Percentiles rank a stretch among this genome's conserved stretches.
Conservation (phyloP, 352 stramenopile genomes). For the Stramenopiles sp. region DNA sequence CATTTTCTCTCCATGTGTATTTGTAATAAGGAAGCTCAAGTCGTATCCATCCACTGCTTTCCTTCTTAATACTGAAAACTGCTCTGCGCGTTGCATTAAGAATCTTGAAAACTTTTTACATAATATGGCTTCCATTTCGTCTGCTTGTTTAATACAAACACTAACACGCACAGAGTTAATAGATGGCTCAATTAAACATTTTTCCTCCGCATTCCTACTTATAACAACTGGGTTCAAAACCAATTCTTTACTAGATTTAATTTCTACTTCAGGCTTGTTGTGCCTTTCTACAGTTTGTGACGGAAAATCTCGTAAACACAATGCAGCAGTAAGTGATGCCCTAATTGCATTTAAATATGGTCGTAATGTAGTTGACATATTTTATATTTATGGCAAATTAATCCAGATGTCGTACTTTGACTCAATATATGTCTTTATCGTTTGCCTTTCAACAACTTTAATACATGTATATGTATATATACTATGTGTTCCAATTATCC, state of each 20-base stretch:
- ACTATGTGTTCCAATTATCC: no score
- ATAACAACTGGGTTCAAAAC: conserved; percentile 79
- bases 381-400: neutral
- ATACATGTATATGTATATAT: no score
- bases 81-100: conserved; percentile 80
- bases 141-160: conserved; percentile 84
- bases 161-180: conserved; percentile 84
- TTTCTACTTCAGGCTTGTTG: conserved; percentile 85
- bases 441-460: no score
- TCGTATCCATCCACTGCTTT: conserved; percentile 73
- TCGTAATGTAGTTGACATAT: conserved; percentile 36
- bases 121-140: conserved; percentile 75
- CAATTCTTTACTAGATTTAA: conserved; percentile 69
- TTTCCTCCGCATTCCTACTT: conserved; percentile 71
- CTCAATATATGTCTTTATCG: no score
- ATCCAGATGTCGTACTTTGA: no score
- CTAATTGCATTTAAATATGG: conserved; percentile 75
- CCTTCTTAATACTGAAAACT: conserved; percentile 81
- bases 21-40: conserved; percentile 82
- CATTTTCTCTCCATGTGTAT: conserved; percentile 76
- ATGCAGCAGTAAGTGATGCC: conserved; percentile 62
- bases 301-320: conserved; percentile 85
- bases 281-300: conserved; percentile 82
- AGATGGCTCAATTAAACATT: conserved; percentile 73
- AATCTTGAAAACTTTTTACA: conserved; percentile 85